Evolutionary conservation across 2,329 filamentous ascomycete species (phyloP), one percentile per base, ranked within the genome.

Genomic region (Penicillium sclerotigenum): DNA sequence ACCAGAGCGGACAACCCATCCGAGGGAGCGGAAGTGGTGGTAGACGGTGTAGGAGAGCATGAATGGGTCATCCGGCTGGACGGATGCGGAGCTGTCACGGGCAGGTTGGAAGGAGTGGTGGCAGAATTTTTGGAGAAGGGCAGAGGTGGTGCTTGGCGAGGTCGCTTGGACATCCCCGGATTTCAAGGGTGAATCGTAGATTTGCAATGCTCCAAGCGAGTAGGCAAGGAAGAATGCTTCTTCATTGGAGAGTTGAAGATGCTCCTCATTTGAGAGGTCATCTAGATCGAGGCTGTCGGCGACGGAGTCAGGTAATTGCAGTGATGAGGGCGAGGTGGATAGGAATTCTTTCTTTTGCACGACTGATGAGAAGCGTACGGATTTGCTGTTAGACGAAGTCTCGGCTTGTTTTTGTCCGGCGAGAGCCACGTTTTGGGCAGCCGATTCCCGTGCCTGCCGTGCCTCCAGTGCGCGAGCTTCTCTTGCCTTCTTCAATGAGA

Each of bases 11-110:
- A 95, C 88, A 1, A 97, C 90, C 93, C 94, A 99, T 24, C 94
- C 94, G 0, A 97, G 80, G 0, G 91, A 96, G 36, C 94, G 88
- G 76, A 96, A 99, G 71, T 99, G 93, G 70, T 99, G 94, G 72
- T 96, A 99, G 18, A 90, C 90, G 13, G 86, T 86, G 68, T 97
- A 99, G 56, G 90, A 87, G 0, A 96, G 73, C 20, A 97, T 77
- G 73, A 99, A 99, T 0, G 85, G 82, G 66, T 96, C 90, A 71
- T 96, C 91, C 0, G 91, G 85, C 16, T 82, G 79, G 3, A 91
- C 79, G 11, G 74, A 69, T 8, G 70, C 66, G 20, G 66, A 69
- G 14, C 67, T 41, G 14, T 65, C 69, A 11, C 78, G 77, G 9
- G 87, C 81, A 8, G 89, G 88, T 50, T 88, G 89, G 65, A 86